These are phyloP conservation scores for Aethionema arabicum DNA, from an alignment of 345 rosid genomes.

Conservation along the genomic window DNA sequence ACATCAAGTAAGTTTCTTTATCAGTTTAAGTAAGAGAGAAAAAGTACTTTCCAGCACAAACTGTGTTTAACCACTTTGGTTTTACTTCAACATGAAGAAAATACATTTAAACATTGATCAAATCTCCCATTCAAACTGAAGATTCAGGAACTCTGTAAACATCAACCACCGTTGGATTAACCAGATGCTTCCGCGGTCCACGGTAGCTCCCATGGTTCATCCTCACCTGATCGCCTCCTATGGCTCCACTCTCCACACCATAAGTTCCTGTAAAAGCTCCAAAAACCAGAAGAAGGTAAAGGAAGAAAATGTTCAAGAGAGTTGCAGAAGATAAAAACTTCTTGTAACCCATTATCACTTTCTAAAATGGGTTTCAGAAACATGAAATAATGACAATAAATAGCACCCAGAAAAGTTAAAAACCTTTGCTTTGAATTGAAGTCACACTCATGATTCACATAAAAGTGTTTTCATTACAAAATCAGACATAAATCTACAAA, in stretches of 20 bases:
- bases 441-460: conserved; percentile 39
- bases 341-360: conserved; percentile 25
- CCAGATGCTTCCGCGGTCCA: conserved; percentile 30
- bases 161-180: conserved; percentile 20
- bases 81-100: conserved; percentile 38
- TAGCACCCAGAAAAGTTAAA: conserved; percentile 16
- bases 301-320: conserved; percentile 17
- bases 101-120: conserved; percentile 12
- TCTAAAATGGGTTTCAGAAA: conserved; percentile 10
- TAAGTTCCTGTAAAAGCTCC: conserved; percentile 25
- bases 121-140: conserved; percentile 27
- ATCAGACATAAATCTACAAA: conserved; percentile 1
- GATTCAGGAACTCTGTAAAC: conserved; percentile 33
- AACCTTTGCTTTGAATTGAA: conserved; percentile 37
- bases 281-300: conserved; percentile 26
- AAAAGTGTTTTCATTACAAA: conserved; percentile 17
- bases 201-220: conserved; percentile 38
- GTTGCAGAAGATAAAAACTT: conserved; percentile 29
- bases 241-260: conserved; percentile 9
- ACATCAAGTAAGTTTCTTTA: conserved; percentile 26
- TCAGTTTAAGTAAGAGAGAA: conserved; percentile 23
- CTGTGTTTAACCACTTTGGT: conserved; percentile 28
- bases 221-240: conserved; percentile 23
- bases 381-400: conserved; percentile 35
- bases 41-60: conserved; percentile 26